Evolutionary conservation across 306 rosid genomes (phyloP).

Genomic region (Parietaria judaica): DNA sequence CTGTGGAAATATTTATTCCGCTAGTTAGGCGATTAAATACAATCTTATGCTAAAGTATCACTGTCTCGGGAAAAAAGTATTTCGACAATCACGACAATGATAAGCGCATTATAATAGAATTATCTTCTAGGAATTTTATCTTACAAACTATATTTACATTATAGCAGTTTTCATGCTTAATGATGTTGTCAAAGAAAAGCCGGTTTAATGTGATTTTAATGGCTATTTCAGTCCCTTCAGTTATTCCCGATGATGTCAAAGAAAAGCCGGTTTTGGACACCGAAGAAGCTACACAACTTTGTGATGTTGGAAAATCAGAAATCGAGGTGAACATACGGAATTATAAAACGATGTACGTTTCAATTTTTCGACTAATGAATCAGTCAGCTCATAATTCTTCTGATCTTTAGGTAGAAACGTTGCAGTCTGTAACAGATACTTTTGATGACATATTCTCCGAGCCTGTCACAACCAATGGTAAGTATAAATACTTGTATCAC

Average conservation of each 20-base stretch:
- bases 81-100: too few species aligned
- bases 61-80: too few species aligned
- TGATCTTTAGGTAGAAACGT: conserved; percentile 30
- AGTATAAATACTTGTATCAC: conserved; percentile 9
- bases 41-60: too few species aligned
- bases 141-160: not conserved
- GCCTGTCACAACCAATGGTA: conserved; percentile 33
- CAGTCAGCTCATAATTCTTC: not conserved
- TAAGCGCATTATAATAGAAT: too few species aligned
- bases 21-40: too few species aligned
- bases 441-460: conserved; percentile 34
- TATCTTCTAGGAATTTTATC: too few species aligned
- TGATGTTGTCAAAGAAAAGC: not conserved
- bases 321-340: conserved; percentile 16
- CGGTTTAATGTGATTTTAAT: conserved; percentile 5
- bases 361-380: not conserved
- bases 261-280: conserved; percentile 17
- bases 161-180: conserved; percentile 4
- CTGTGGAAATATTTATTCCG: too few species aligned
- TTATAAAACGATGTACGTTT: not conserved
- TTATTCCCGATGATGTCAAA: not conserved
- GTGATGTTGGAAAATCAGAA: conserved; percentile 24
- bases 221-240: conserved; percentile 2
- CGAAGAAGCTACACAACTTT: conserved; percentile 13
- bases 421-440: conserved; percentile 38